Percentiles rank a stretch among this genome's conserved stretches.
Conservation (phyloP, 2,329 filamentous ascomycete species). For the Colletotrichum neosansevieriae region DNA sequence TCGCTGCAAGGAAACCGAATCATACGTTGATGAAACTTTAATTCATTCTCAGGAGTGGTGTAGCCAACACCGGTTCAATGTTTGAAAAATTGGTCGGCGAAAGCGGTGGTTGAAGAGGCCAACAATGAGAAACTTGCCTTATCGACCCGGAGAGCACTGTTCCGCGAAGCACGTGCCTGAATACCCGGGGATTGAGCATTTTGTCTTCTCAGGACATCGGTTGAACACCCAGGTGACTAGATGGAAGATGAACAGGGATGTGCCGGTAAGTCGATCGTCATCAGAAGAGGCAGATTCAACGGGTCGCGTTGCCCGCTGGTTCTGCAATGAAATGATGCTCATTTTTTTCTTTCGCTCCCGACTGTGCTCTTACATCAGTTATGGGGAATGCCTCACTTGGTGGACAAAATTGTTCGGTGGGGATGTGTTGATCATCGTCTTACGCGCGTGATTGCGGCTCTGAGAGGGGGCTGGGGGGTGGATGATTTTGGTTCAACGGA, state of each 20-base stretch:
- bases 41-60: neutral
- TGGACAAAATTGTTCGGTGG: conserved; percentile 8
- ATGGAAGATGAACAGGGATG: conserved; percentile 18
- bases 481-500: conserved; percentile 9
- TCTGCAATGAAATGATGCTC: neutral
- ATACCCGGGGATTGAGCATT: neutral
- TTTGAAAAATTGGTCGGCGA: no score
- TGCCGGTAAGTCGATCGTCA: conserved; percentile 16
- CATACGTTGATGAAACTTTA: conserved; percentile 23
- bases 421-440: conserved; percentile 9
- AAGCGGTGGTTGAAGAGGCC: no score
- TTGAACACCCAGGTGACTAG: conserved; percentile 28
- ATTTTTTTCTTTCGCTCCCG: neutral
- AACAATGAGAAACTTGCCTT: neutral
- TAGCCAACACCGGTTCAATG: no score
- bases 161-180: conserved; percentile 1
- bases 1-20: conserved; percentile 9
- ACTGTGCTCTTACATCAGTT: conserved; percentile 16
- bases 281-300: neutral
- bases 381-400: neutral
- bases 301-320: neutral
- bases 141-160: no score
- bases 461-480: conserved; percentile 10
- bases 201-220: conserved; percentile 25
- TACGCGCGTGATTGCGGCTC: conserved; percentile 23